phyloP scores from a whole-genome alignment of 228 moss, liverwort and hornwort species.

The Sphagnum magellanicum region DNA sequence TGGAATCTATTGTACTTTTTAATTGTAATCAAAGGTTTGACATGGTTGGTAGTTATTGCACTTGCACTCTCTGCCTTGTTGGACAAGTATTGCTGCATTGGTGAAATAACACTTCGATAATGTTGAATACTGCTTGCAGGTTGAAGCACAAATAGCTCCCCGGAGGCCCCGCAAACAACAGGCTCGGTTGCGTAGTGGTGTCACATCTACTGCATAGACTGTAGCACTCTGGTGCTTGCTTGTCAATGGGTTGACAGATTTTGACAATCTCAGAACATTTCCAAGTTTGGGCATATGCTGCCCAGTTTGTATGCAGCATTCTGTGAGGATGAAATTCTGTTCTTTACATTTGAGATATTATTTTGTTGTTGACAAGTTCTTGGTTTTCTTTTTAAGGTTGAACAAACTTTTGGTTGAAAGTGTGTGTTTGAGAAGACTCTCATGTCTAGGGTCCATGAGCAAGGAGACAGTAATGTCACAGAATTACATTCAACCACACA shows the following conservation, averaged over 20 bases:
- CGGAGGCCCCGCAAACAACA: slow-evolving; percentile 53
- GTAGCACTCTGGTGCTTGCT: slow-evolving; percentile 2
- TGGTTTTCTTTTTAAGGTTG: too few species aligned
- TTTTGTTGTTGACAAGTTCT: neutral
- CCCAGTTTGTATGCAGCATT: neutral
- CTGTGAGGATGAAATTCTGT: neutral
- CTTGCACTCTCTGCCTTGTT: neutral
- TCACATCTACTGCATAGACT: slow-evolving; percentile 28
- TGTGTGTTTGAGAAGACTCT: too few species aligned
- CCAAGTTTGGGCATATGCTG: too few species aligned
- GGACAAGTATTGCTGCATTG: neutral
- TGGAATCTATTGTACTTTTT: neutral
- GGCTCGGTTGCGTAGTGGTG: slow-evolving; percentile 64
- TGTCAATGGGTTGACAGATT: neutral
- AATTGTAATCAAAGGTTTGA: neutral
- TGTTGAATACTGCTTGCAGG: slow-evolving; percentile 18
- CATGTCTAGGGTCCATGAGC: too few species aligned
- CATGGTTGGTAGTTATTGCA: neutral
- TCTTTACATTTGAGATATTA: neutral
- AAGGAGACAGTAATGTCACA: too few species aligned
- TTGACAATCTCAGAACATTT: neutral
- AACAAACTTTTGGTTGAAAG: too few species aligned
- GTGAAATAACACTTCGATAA: too few species aligned
- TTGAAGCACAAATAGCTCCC: slow-evolving; percentile 47
- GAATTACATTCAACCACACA: too few species aligned